Evolutionary conservation across 1,284 basidiomycete genomes (phyloP).

Genomic region (Pyrrhoderma noxium): DNA sequence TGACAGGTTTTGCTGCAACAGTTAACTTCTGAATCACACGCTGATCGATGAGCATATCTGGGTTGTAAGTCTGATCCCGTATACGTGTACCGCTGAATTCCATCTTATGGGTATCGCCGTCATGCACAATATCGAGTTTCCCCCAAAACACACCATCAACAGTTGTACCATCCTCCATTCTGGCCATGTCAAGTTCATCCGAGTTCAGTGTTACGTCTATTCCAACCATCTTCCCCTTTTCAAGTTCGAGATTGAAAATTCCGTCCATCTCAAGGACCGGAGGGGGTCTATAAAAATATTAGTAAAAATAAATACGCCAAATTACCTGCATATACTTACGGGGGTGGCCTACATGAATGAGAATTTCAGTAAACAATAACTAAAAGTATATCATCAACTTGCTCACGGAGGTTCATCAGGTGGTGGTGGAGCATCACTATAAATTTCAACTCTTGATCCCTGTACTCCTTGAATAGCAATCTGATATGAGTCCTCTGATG

Average conservation of each 20-base stretch:
- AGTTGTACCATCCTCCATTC: slow-evolving; percentile 77
- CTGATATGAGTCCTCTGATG: slow-evolving; percentile 75
- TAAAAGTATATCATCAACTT: slow-evolving; percentile 7
- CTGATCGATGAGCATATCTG: slow-evolving; percentile 66
- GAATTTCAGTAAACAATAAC: slow-evolving; percentile 17
- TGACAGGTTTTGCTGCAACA: slow-evolving; percentile 58
- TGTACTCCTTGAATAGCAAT: slow-evolving; percentile 72
- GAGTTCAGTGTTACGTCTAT: slow-evolving; percentile 70
- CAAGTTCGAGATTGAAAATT: slow-evolving; percentile 69
- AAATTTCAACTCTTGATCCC: slow-evolving; percentile 73
- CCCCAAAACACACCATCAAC: slow-evolving; percentile 81
- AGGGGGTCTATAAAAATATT: slow-evolving; percentile 46
- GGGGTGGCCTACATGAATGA: slow-evolving; percentile 45
- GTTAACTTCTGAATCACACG: slow-evolving; percentile 67
- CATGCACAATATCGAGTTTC: slow-evolving; percentile 71
- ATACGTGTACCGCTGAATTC: slow-evolving; percentile 74
- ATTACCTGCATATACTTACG: slow-evolving; percentile 42
- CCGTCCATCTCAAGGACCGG: slow-evolving; percentile 81
- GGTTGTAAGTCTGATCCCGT: slow-evolving; percentile 49
- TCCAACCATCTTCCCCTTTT: slow-evolving; percentile 65
- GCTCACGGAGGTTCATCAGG: slow-evolving; percentile 74
- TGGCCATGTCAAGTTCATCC: slow-evolving; percentile 74
- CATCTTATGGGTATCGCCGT: slow-evolving; percentile 65
- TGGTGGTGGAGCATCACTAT: slow-evolving; percentile 72
- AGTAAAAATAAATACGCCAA: not conserved